Percentiles rank a stretch among this genome's conserved stretches.
Evolutionary conservation across 106 monocot species (phyloP).

Genomic region (Narthecium ossifragum): DNA sequence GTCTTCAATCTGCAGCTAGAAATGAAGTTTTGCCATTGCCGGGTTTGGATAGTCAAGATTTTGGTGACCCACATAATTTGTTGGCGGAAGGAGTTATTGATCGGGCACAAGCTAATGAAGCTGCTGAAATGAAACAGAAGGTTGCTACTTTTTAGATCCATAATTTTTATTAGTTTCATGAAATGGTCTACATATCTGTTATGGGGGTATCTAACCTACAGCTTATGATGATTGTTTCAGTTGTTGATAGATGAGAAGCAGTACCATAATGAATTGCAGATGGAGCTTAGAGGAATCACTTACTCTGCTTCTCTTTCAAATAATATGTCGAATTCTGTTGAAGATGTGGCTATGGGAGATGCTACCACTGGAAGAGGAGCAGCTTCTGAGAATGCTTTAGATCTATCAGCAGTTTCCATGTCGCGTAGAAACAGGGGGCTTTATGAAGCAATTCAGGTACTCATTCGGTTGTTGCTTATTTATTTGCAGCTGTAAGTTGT

Average conservation of each 20-base stretch:
- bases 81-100: conserved; percentile 74
- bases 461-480: too few species aligned
- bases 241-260: conserved; percentile 63
- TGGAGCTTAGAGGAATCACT: conserved; percentile 60
- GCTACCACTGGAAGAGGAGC: conserved; percentile 16
- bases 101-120: conserved; percentile 77
- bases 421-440: conserved; percentile 67
- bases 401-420: conserved; percentile 54
- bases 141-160: conserved; percentile 14
- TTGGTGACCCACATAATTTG: conserved; percentile 43
- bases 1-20: conserved; percentile 63
- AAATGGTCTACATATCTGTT: not conserved
- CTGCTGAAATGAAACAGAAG: conserved; percentile 62
- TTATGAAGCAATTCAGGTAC: conserved; percentile 84
- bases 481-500: too few species aligned
- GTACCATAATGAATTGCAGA: conserved; percentile 70
- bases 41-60: conserved; percentile 38
- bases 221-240: conserved; percentile 29
- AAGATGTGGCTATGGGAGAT: conserved; percentile 14
- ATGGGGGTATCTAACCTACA: too few species aligned
- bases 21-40: conserved; percentile 78
- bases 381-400: conserved; percentile 26
- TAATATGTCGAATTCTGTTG: conserved; percentile 19
- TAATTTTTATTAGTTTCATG: not conserved
- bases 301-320: conserved; percentile 52